Percentiles rank a stretch among this genome's conserved stretches.
These are phyloP conservation scores for Penicillium odoratum DNA, from an alignment of 495 filamentous ascomycete species.

Conservation along the genomic window DNA sequence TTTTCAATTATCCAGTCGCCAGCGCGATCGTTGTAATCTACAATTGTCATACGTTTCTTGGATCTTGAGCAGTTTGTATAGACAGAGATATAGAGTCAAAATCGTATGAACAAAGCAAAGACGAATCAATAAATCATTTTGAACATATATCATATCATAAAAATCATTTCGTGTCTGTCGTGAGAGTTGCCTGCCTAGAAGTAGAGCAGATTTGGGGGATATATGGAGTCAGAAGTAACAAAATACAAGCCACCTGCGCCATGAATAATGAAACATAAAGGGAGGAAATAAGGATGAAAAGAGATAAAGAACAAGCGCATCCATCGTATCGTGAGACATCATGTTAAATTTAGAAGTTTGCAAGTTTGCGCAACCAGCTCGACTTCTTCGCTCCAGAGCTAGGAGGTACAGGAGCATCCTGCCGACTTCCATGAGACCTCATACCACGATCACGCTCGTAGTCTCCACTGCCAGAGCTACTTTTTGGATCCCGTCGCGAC, in stretches of 20 bases:
- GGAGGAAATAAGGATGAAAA: background rate
- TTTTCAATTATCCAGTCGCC: too few relatives aligned
- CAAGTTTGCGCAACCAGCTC: conserved; percentile 51
- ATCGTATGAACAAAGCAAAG: background rate
- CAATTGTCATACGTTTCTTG: too few relatives aligned
- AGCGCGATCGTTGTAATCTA: too few relatives aligned
- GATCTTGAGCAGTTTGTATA: background rate
- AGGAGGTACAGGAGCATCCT: conserved; percentile 24
- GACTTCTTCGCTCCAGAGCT: conserved; percentile 40
- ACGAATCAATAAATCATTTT: conserved; percentile 1
- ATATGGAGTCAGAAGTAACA: background rate
- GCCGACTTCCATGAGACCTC: conserved; percentile 35
- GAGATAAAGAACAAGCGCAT: background rate
- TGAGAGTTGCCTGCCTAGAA: background rate
- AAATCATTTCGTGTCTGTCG: conserved; percentile 6
- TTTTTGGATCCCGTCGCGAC: conserved; percentile 37
- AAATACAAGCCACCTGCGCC: conserved; percentile 1
- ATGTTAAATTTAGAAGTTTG: conserved; percentile 12
- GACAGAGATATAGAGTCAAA: too few relatives aligned
- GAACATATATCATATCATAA: conserved; percentile 1
- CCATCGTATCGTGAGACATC: background rate
- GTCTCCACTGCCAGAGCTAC: conserved; percentile 44
- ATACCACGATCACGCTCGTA: conserved; percentile 44
- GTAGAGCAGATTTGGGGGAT: background rate
- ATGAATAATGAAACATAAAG: background rate